Base-by-base conservation (phyloP, 768 basidiomycete genomes). In the Kwoniella newhampshirensis region DNA sequence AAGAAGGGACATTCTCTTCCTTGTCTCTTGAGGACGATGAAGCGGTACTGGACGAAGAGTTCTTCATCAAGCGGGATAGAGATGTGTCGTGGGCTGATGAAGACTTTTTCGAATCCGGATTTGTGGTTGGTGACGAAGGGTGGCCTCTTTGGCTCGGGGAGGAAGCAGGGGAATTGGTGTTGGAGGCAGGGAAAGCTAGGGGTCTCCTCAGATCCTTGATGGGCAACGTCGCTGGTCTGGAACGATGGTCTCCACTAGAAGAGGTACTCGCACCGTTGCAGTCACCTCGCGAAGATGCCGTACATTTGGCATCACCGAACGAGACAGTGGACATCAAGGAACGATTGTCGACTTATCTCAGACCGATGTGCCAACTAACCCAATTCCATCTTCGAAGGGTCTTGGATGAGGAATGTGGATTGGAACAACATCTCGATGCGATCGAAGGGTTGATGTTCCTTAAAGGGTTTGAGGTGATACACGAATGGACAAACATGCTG, bases 11-110 rank as follows among this genome's bases (percentile, higher is more conserved):
- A 4, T 7, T 20, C 4, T 30, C 45, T 15, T 7, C 45, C 2
- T 7, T 25, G 8, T n/a, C n/a, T n/a, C n/a, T n/a, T n/a, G n/a
- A n/a, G n/a, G 52, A 39, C 26, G 60, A 64, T 3, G 65, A 65
- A 32, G 17, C 57, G 26, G 4, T 11, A 17, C 41, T 72, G 15
- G 57, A 65, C n/a, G 21, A 44, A 9, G 70, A 72, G 35, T 73
- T 70, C 60, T 68, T 59, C 28, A 53, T 73, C 36, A 40, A 57
- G 18, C 37, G 66, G 21, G 66, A 73, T 52, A 36, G 60, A 26
- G 71, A 73, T 51, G 68, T 70, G 35, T 59, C 64, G 12, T 73
- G 71, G 71, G 57, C 57, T 3, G 71, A 73, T 40, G 71, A 73
- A 49, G 71, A 73, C 49, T 73, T 73, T 40, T 70, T 66, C 64